phyloP scores from a whole-genome alignment of 1,284 basidiomycete genomes.

The Pyrrhoderma noxium region DNA sequence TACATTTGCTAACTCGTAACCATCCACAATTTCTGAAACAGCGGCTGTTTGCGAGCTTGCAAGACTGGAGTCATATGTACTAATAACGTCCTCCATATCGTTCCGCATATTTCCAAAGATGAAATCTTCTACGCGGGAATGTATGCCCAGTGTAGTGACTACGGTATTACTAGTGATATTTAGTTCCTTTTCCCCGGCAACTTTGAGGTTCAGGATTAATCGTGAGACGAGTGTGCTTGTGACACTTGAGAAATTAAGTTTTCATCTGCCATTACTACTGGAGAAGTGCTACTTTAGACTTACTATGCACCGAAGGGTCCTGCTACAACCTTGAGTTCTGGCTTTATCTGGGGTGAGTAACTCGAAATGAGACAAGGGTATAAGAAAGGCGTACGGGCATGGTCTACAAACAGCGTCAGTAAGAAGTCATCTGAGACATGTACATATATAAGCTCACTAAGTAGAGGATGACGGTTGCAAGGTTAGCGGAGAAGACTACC shows the following conservation, averaged over 20 bases:
- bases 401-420: not conserved
- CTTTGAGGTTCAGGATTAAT: slow-evolving; percentile 1
- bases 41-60: not conserved
- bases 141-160: no score
- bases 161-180: no score
- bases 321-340: not conserved
- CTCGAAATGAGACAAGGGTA: not conserved
- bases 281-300: no score
- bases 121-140: no score
- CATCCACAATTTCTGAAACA: no score
- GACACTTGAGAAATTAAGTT: not conserved
- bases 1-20: not conserved
- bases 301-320: not conserved
- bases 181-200: no score
- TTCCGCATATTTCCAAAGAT: no score
- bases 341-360: not conserved
- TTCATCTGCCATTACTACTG: not conserved
- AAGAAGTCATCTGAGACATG: no score
- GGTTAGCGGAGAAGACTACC: not conserved
- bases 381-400: not conserved
- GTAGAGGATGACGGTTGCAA: not conserved
- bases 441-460: not conserved
- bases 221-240: not conserved
- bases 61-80: not conserved
- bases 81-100: not conserved